Percentiles rank a stretch among this genome's conserved stretches.
phyloP scores from a whole-genome alignment of 345 rosid species.

The Kandelia obovata region DNA sequence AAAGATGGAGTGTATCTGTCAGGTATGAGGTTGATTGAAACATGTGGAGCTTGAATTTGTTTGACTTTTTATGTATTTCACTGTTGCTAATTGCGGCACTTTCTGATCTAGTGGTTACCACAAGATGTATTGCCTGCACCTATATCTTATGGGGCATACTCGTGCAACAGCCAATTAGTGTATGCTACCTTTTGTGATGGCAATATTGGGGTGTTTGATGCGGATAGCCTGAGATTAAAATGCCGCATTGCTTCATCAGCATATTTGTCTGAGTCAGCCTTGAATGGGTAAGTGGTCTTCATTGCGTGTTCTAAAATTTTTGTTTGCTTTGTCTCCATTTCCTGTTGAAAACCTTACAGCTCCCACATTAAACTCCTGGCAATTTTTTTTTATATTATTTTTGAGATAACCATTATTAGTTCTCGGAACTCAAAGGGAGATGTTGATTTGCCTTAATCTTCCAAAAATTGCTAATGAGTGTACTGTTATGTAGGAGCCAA shows the following conservation, averaged over 20 bases:
- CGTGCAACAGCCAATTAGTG: constrained; percentile 78
- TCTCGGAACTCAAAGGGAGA: neutral
- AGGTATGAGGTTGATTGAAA: constrained; percentile 37
- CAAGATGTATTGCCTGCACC: constrained; percentile 69
- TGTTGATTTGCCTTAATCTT: neutral
- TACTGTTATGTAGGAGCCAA: constrained; percentile 46
- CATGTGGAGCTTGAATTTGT: neutral
- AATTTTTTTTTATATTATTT: neutral
- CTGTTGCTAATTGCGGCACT: neutral
- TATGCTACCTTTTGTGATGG: constrained; percentile 71
- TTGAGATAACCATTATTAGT: too few relatives aligned
- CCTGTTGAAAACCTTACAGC: neutral
- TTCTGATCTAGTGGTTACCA: constrained; percentile 64
- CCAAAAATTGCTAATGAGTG: neutral
- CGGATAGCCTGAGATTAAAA: constrained; percentile 60
- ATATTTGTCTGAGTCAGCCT: constrained; percentile 32
- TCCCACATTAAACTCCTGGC: neutral
- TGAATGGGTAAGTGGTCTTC: neutral
- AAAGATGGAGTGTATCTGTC: constrained; percentile 72
- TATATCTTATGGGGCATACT: constrained; percentile 62
- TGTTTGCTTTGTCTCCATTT: neutral
- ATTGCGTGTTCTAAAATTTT: neutral
- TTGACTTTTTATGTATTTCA: neutral
- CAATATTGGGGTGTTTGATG: constrained; percentile 69
- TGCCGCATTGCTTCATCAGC: constrained; percentile 69